Evolutionary conservation across 2,329 filamentous ascomycete genomes (phyloP).

Genomic region (Aspergillus tubingensis): DNA sequence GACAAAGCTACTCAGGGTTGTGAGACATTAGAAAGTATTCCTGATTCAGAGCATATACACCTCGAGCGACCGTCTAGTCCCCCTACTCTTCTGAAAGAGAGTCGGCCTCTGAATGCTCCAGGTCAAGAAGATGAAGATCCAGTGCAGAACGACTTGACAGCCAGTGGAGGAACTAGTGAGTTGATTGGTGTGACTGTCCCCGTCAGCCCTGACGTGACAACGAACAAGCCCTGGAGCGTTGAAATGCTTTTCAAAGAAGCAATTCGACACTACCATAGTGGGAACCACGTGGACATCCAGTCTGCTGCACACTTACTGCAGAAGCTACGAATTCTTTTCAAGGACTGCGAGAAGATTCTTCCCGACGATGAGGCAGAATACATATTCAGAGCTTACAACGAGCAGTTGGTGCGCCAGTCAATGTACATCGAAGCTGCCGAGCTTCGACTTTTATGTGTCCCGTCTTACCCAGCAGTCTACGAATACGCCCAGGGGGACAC

Average conservation of each 20-base stretch:
- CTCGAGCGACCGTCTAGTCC: conserved; percentile 49
- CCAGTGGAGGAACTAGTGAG: conserved; percentile 21
- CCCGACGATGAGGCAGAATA: conserved; percentile 54
- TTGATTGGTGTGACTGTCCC: conserved; percentile 33
- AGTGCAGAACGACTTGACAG: conserved; percentile 1
- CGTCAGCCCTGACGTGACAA: conserved; percentile 31
- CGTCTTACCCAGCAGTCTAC: conserved; percentile 58
- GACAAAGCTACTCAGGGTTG: conserved; percentile 25
- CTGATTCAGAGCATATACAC: conserved; percentile 35
- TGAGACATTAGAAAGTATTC: conserved; percentile 26
- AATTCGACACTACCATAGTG: conserved; percentile 43
- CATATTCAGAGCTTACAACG: conserved; percentile 60
- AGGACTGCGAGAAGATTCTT: conserved; percentile 40
- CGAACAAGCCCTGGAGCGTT: conserved; percentile 43
- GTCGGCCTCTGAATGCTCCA: conserved; percentile 29
- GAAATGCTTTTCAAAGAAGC: conserved; percentile 43
- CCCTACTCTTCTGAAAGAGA: conserved; percentile 39
- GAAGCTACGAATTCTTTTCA: conserved; percentile 42
- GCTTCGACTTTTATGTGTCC: conserved; percentile 58
- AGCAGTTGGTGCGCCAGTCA: conserved; percentile 52
- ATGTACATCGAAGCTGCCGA: conserved; percentile 54
- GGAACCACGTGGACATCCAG: conserved; percentile 41
- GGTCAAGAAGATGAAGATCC: conserved; percentile 9
- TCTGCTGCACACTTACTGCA: conserved; percentile 45
- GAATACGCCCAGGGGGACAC: conserved; percentile 59